Evolutionary conservation across 2,329 filamentous ascomycete species (phyloP).

Genomic region (Fusarium newnesense): DNA sequence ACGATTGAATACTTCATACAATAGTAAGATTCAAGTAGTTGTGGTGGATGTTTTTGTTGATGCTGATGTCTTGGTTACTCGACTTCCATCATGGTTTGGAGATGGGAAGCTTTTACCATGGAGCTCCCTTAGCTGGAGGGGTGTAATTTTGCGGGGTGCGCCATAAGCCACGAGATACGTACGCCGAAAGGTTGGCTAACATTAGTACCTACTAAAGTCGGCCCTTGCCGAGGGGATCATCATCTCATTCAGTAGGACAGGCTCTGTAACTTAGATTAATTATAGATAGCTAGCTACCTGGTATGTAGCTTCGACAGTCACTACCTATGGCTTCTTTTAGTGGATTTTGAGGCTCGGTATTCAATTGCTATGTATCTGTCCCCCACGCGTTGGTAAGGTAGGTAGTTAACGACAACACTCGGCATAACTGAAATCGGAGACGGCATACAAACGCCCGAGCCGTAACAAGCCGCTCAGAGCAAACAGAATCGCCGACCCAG

Average conservation of each 20-base stretch:
- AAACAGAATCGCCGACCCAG: slow-evolving; percentile 14
- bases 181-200: neutral
- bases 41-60: neutral
- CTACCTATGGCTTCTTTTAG: neutral
- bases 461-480: slow-evolving; percentile 26
- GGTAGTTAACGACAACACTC: neutral
- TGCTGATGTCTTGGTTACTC: slow-evolving; percentile 4
- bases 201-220: neutral
- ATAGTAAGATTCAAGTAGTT: neutral
- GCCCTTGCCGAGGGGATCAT: neutral
- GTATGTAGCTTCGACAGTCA: neutral
- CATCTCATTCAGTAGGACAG: neutral
- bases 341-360: neutral
- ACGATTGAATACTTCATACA: neutral
- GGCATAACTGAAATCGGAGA: neutral
- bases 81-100: slow-evolving; percentile 17
- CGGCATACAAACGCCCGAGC: slow-evolving; percentile 9
- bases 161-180: slow-evolving; percentile 8
- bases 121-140: slow-evolving; percentile 38
- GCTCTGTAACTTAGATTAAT: neutral
- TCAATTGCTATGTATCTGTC: neutral
- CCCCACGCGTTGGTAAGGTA: neutral
- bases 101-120: slow-evolving; percentile 21
- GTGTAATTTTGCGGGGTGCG: slow-evolving; percentile 36
- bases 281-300: neutral